Evolutionary conservation across 1,139 yeast species (phyloP), one percentile per base, ranked within the genome.

Genomic region (Kurtzmaniella quercitrusa): DNA sequence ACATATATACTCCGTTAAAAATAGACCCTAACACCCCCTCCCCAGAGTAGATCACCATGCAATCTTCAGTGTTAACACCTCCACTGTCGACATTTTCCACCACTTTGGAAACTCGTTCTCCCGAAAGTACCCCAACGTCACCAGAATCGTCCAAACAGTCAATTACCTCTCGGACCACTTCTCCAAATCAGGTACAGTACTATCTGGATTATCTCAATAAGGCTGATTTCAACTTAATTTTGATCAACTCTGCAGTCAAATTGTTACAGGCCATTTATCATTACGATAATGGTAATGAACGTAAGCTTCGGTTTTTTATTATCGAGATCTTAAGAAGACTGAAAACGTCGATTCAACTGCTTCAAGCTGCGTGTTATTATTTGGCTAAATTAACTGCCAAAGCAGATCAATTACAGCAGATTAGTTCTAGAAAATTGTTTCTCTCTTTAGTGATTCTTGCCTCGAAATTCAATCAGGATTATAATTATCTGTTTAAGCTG

Each of bases 381-480:
- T 57, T 85, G 38, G 65, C 77, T 49, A 76, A 77, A 50, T 59
- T 84, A 42, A 58, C 68, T 41, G 58, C 62, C 42, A 47, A 23
- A 37, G 45, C 36, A 31, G 46, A 36, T 39, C 44, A 17, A 40
- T 45, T 25, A 40, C 25, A 33, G 47, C 38, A 39, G 43, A 46
- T 16, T 48, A 82, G 87, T 55, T 84, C 89, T 7, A 79, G 85
- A 53, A 78, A 85, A 50, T 71, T 81, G 39, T 82, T 87, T 51
- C 69, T 87, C 48, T 79, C 84, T 2, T 73, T 85, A 53, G 60
- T 86, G 43, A 83, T 86, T 45, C 66, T 86, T 41, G 82, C 93
- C 1, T 77, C 85, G 44, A 87, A 87, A 58, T 85, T 81, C 59
- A 71, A 77, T 49, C 89, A 82, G 58, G 95, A 87, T 62, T 77